Evolutionary conservation across 495 filamentous ascomycete genomes (phyloP), one percentile per base, ranked within the genome.

Genomic region (Mytilinidion resinicola): DNA sequence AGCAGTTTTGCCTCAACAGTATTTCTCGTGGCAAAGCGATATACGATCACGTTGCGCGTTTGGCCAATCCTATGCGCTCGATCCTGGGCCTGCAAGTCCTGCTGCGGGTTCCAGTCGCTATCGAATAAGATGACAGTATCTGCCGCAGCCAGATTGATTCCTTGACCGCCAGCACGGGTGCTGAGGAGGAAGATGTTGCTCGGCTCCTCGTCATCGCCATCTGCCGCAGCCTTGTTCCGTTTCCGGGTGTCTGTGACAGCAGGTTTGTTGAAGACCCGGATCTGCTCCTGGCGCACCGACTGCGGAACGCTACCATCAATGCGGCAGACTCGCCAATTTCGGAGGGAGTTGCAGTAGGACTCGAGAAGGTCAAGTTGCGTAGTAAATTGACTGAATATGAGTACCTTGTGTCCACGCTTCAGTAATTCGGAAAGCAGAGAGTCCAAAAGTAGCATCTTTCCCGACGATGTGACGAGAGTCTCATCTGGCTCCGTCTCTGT

Each of bases 361-460:
- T 95, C 82, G 34, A 98, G 76, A 44, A 98, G 87, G 67, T 96
- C 91, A 4, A 98, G 82, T 65, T 95, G 90, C 2, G 84, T 91
- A 53, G 91, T 93, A 75, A 98, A 98, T 66, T 98, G 93, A 0
- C 88, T 92, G 76, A 98, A 98, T 64, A 98, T 90, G 57, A 98
- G 82, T 37, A 96, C 83, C 68, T 96, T 96, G 72, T 96, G 92
- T 35, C 82, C 85, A 37, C 82, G 80, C 6, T 77, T 61, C 51
- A 98, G 84, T 6, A 98, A 78, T 35, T 78, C 79, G 0, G 90
- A 85, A 0, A 97, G 80, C 0, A 98, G 77, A 1, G 89, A 82
- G 69, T 97, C 93, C 0, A 98, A 82, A 3, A 98, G 80, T 9
- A 95, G 82, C 90, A 97, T 96, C 72, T 97, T 98, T 10, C 91